Evolutionary conservation across 2,329 filamentous ascomycete genomes (phyloP).

Genomic region (Fusarium oligoseptatum): DNA sequence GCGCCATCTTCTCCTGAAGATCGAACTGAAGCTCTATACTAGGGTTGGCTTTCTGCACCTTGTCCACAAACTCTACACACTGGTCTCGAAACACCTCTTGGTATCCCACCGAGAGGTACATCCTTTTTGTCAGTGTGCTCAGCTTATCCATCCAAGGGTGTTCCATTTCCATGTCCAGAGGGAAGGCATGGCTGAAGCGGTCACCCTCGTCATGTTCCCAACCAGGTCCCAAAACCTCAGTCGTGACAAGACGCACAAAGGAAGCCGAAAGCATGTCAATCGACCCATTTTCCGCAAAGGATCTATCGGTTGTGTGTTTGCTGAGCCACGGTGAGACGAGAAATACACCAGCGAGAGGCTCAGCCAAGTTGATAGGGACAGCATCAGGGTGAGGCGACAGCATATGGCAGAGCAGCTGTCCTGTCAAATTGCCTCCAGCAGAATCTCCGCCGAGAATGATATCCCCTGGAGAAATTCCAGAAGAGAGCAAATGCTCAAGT

Average conservation of each 20-base stretch:
- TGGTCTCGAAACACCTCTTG: background rate
- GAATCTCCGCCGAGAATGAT: background rate
- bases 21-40: background rate
- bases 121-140: background rate
- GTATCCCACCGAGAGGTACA: background rate
- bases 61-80: background rate
- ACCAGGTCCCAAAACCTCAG: background rate
- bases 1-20: background rate
- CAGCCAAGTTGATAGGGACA: background rate
- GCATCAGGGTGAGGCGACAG: background rate
- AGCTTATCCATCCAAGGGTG: background rate
- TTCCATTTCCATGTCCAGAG: background rate
- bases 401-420: background rate
- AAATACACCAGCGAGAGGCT: background rate
- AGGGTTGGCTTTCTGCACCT: background rate
- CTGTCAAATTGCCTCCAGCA: background rate
- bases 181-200: background rate
- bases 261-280: background rate
- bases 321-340: background rate
- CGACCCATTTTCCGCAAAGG: background rate
- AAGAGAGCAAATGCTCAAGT: background rate
- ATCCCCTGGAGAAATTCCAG: background rate
- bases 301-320: background rate
- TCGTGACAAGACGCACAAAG: background rate
- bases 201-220: background rate